Conservation (phyloP, 2,329 filamentous ascomycete species). For the Chaetoscypha palmicola region DNA sequence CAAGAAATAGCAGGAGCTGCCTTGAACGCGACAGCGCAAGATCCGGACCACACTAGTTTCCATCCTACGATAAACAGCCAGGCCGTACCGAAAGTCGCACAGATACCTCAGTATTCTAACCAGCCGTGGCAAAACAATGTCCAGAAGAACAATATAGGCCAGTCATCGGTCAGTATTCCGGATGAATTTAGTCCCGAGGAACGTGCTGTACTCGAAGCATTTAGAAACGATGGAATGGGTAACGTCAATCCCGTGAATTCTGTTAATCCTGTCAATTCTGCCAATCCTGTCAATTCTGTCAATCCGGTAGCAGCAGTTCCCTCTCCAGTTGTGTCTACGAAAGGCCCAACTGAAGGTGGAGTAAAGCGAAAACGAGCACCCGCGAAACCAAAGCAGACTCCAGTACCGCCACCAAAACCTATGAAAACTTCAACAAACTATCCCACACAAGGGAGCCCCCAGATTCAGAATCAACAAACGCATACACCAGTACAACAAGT, state of each 20-base stretch:
- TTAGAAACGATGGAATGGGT: constrained; percentile 19
- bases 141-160: constrained; percentile 10
- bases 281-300: constrained; percentile 13
- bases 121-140: constrained; percentile 22
- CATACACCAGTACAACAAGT: constrained; percentile 9
- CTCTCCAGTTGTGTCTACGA: constrained; percentile 17
- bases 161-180: constrained; percentile 6
- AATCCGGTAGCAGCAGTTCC: constrained; percentile 13
- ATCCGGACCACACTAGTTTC: constrained; percentile 3
- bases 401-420: constrained; percentile 10
- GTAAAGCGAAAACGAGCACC: constrained; percentile 26
- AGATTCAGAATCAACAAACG: constrained; percentile 5
- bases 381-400: constrained; percentile 20
- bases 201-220: constrained; percentile 29
- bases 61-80: constrained; percentile 32
- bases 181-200: constrained; percentile 30
- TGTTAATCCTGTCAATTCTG: no score
- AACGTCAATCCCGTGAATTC: constrained; percentile 13
- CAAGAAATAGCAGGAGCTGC: background rate
- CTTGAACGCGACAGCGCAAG: background rate
- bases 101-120: constrained; percentile 17
- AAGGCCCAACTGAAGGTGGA: constrained; percentile 15
- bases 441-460: constrained; percentile 1
- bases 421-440: background rate
- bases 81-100: constrained; percentile 11